These are phyloP conservation scores for Psilocybe tampanensis DNA, from an alignment of 768 basidiomycete species.

Conservation along the genomic window DNA sequence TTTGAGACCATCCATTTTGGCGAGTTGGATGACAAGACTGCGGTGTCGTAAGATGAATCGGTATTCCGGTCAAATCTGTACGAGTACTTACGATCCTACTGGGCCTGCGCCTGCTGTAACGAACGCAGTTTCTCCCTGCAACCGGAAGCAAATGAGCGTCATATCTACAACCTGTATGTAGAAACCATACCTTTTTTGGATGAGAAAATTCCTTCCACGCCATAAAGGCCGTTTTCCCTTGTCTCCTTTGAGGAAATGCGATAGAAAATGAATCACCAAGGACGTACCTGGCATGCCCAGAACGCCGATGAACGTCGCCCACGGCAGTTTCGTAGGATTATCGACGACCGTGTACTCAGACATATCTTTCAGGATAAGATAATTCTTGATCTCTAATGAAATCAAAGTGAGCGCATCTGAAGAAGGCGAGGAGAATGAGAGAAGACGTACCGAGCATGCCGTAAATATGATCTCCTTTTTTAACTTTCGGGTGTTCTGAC, in stretches of 20 bases:
- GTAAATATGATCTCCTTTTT: conserved; percentile 43
- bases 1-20: conserved; percentile 53
- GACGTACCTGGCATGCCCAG: conserved; percentile 56
- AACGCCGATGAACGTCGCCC: conserved; percentile 50
- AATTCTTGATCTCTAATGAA: conserved; percentile 40
- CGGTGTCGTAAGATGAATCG: not conserved
- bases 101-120: conserved; percentile 47
- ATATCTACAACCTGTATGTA: not conserved
- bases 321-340: conserved; percentile 48
- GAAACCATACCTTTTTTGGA: conserved; percentile 34
- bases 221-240: conserved; percentile 42
- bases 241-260: not conserved
- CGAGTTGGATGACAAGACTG: conserved; percentile 52
- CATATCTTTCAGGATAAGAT: conserved; percentile 30
- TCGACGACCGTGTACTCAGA: conserved; percentile 29
- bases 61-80: not conserved
- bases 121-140: conserved; percentile 45
- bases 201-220: conserved; percentile 43
- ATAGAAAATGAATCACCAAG: not conserved
- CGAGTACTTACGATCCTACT: conserved; percentile 58
- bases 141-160: not conserved
- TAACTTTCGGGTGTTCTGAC: conserved; percentile 35
- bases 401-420: conserved; percentile 10
- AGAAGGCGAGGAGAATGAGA: not conserved
- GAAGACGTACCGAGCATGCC: conserved; percentile 29